Percentiles rank a stretch among this genome's conserved stretches.
These are phyloP conservation scores for Tylopilus orsonianus DNA, from an alignment of 1,284 basidiomycete genomes.

Conservation along the genomic window DNA sequence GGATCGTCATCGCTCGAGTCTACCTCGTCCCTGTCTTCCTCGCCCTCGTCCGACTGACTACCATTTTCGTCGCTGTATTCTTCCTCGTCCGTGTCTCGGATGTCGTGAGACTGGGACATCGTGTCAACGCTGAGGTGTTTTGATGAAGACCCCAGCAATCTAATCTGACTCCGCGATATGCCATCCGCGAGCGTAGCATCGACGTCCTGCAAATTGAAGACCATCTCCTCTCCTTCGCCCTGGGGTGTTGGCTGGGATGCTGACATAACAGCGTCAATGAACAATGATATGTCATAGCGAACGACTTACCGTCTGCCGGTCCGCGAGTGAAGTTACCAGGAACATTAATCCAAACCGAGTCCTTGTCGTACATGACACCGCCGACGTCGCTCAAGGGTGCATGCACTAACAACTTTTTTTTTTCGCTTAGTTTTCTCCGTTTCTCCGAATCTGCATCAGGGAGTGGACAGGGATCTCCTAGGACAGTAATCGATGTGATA, in stretches of 20 bases:
- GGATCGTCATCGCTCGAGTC: constrained; percentile 26
- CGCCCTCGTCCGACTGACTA: constrained; percentile 18
- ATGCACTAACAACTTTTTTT: constrained; percentile 89
- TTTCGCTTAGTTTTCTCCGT: constrained; percentile 89
- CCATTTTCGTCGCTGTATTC: constrained; percentile 8
- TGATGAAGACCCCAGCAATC: constrained; percentile 82
- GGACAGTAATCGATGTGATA: constrained; percentile 70
- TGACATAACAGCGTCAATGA: constrained; percentile 32
- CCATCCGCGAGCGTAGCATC: constrained; percentile 80
- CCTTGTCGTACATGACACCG: constrained; percentile 97
- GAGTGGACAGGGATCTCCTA: constrained; percentile 93
- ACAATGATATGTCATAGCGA: background rate
- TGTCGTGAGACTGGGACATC: constrained; percentile 17
- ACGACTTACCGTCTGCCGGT: constrained; percentile 52
- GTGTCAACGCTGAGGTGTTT: constrained; percentile 45
- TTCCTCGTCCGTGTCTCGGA: constrained; percentile 34
- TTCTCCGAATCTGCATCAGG: constrained; percentile 94
- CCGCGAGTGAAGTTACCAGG: constrained; percentile 89
- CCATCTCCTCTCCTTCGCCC: constrained; percentile 97
- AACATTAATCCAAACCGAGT: constrained; percentile 97
- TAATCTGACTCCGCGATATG: constrained; percentile 80
- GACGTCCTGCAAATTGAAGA: constrained; percentile 93
- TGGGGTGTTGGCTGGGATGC: constrained; percentile 45
- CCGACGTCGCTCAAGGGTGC: constrained; percentile 99
- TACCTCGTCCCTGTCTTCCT: constrained; percentile 28